These are phyloP conservation scores for Psilocybe mexicana DNA, from an alignment of 1,284 basidiomycete genomes.

Conservation along the genomic window DNA sequence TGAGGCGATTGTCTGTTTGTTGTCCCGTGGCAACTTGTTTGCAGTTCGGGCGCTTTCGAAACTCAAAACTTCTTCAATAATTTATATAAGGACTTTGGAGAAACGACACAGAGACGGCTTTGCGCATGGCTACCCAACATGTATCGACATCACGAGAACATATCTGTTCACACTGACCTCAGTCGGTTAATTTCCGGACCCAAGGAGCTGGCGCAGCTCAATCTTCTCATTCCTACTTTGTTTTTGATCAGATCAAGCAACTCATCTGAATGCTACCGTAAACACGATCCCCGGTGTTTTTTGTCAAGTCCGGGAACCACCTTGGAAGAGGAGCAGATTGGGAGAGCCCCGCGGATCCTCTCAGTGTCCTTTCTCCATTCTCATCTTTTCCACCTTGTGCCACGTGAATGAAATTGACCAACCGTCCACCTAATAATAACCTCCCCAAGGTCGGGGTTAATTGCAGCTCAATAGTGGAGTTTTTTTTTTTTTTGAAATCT, in stretches of 20 bases:
- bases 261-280: constrained; percentile 28
- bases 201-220: constrained; percentile 29
- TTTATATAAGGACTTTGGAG: constrained; percentile 38
- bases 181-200: constrained; percentile 42
- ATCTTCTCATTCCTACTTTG: constrained; percentile 23
- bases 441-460: constrained; percentile 23
- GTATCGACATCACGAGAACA: constrained; percentile 40
- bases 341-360: constrained; percentile 30
- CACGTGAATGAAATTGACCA: constrained; percentile 33
- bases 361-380: constrained; percentile 15
- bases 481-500: neutral
- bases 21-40: constrained; percentile 39
- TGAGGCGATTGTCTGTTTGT: constrained; percentile 38
- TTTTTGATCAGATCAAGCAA: constrained; percentile 34
- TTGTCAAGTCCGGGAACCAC: constrained; percentile 31
- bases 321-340: constrained; percentile 11
- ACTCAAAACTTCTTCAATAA: constrained; percentile 35
- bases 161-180: constrained; percentile 29
- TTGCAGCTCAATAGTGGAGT: constrained; percentile 10
- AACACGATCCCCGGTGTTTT: constrained; percentile 30
- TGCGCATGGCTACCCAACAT: constrained; percentile 36
- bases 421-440: constrained; percentile 24
- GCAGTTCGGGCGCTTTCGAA: constrained; percentile 38
- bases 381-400: constrained; percentile 24
- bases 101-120: constrained; percentile 26